Percentiles rank a stretch among this genome's conserved stretches.
Conservation (phyloP, 2,329 filamentous ascomycete genomes). For the Westerdykella ornata region DNA sequence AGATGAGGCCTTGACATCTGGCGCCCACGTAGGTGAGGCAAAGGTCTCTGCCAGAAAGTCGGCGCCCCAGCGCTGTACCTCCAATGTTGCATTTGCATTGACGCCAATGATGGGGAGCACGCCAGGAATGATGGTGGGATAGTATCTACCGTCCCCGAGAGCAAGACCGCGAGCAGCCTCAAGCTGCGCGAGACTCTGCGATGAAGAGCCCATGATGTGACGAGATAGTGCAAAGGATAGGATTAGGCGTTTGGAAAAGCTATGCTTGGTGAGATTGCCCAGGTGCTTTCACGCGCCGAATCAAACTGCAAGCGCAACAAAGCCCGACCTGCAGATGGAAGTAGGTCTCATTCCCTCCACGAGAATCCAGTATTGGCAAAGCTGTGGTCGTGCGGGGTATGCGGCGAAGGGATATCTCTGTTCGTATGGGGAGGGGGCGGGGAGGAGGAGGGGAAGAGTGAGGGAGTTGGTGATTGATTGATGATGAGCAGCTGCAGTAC, state of each 20-base stretch:
- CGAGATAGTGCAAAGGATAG: constrained; percentile 13
- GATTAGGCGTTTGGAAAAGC: constrained; percentile 11
- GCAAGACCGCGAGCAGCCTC: constrained; percentile 86
- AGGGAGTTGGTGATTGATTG: constrained; percentile 12
- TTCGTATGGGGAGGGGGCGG: constrained; percentile 3
- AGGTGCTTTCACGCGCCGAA: constrained; percentile 28
- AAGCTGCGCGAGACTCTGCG: constrained; percentile 61
- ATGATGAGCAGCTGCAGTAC: constrained; percentile 7
- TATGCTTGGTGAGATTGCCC: constrained; percentile 19
- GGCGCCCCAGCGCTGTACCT: constrained; percentile 89
- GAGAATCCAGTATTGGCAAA: too few relatives aligned
- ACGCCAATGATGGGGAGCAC: constrained; percentile 86
- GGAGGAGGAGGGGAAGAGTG: constrained; percentile 17
- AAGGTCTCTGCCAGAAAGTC: constrained; percentile 96
- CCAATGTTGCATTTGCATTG: constrained; percentile 55
- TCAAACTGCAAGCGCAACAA: constrained; percentile 27
- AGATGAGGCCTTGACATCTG: constrained; percentile 72
- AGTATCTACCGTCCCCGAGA: constrained; percentile 78
- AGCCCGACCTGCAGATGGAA: constrained; percentile 15
- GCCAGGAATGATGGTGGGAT: constrained; percentile 83
- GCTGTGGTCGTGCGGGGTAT: too few relatives aligned
- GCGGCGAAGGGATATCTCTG: too few relatives aligned
- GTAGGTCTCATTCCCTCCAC: constrained; percentile 22
- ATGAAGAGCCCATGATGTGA: constrained; percentile 22
- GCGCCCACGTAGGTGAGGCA: constrained; percentile 75